A percentile compares a stretch with the other conserved stretches of the same genome.
These are phyloP conservation scores for Oleoguttula mirabilis DNA, from an alignment of 495 filamentous ascomycete species.

Conservation along the genomic window DNA sequence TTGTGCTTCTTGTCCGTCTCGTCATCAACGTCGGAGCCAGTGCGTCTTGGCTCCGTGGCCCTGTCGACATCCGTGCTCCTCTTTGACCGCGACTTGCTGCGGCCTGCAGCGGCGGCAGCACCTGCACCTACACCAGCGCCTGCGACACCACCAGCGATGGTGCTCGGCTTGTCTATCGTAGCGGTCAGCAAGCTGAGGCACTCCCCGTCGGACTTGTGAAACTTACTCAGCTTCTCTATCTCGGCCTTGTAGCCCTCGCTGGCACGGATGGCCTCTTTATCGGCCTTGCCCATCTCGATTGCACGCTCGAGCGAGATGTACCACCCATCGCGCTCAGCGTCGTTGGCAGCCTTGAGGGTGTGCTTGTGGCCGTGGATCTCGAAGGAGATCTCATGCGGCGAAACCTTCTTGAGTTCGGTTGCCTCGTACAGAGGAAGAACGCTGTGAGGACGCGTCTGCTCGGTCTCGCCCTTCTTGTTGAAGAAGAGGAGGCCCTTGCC, in stretches of 20 bases:
- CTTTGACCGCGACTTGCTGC: constrained; percentile 24
- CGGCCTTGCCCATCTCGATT: constrained; percentile 39
- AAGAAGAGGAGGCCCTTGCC: constrained; percentile 93
- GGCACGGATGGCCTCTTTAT: constrained; percentile 32
- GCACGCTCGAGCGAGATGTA: constrained; percentile 47
- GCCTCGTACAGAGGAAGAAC: constrained; percentile 42
- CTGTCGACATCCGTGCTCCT: constrained; percentile 30
- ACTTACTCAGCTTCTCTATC: constrained; percentile 34
- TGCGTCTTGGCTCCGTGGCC: constrained; percentile 21
- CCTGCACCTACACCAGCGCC: constrained; percentile 20
- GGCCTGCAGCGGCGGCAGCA: constrained; percentile 23
- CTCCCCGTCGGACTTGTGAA: too few species aligned
- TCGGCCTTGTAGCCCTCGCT: constrained; percentile 38
- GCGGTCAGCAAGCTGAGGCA: constrained; percentile 37
- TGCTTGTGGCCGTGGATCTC: constrained; percentile 78
- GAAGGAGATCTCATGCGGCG: constrained; percentile 69
- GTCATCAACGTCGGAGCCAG: constrained; percentile 32
- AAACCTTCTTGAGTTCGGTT: constrained; percentile 62
- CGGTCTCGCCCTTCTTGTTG: constrained; percentile 58
- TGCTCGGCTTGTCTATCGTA: constrained; percentile 25
- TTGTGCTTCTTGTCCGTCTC: constrained; percentile 28
- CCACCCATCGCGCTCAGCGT: constrained; percentile 83
- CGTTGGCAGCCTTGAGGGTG: constrained; percentile 63
- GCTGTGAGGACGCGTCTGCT: background rate
- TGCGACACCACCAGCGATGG: constrained; percentile 1